Percentiles rank a stretch among this genome's conserved stretches.
Conservation (phyloP, 116 monocot genomes). For the Trichopus zeylanicus region DNA sequence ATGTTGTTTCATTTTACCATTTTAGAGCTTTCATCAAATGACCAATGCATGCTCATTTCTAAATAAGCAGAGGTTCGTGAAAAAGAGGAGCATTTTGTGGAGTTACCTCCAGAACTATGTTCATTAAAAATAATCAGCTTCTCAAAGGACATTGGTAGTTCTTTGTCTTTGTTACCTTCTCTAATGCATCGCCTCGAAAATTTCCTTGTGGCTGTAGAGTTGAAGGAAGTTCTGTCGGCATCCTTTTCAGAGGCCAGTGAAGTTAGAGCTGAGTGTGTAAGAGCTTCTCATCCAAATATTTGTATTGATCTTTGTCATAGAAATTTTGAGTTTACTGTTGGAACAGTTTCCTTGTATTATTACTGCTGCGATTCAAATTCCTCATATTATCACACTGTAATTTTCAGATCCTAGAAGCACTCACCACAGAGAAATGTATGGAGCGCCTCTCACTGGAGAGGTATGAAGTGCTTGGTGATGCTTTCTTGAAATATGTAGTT, state of each 20-base stretch:
- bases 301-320: neutral
- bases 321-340: neutral
- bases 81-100: constrained; percentile 67
- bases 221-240: constrained; percentile 53
- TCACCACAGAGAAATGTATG: constrained; percentile 86
- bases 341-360: too few species aligned
- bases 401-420: constrained; percentile 85
- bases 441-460: constrained; percentile 89
- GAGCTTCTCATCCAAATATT: neutral
- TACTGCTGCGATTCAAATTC: too few species aligned
- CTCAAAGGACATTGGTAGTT: constrained; percentile 90
- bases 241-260: constrained; percentile 57
- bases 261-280: constrained; percentile 62
- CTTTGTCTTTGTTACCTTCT: constrained; percentile 86
- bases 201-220: constrained; percentile 79
- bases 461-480: constrained; percentile 92
- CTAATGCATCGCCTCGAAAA: constrained; percentile 83
- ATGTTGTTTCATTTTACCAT: neutral
- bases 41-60: neutral
- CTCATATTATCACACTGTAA: neutral
- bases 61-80: constrained; percentile 47
- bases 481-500: constrained; percentile 88
- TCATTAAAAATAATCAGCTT: constrained; percentile 79
- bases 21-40: neutral
- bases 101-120: constrained; percentile 84